These are phyloP conservation scores for Trichoderma sp. DNA, from an alignment of 2,329 filamentous ascomycete species.

Conservation along the genomic window DNA sequence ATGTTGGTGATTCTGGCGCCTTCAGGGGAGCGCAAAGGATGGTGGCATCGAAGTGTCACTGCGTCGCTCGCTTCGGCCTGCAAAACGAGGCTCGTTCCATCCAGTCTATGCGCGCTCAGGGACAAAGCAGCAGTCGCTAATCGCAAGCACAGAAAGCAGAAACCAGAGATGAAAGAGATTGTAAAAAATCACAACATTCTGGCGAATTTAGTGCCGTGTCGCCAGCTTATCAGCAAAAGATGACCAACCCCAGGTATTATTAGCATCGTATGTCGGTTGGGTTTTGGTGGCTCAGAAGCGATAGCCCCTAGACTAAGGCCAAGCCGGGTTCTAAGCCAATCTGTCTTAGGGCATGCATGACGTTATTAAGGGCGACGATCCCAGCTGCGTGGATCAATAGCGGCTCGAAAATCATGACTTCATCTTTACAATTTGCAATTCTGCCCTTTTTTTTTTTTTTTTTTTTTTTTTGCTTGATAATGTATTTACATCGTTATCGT, in stretches of 20 bases:
- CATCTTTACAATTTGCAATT: background rate
- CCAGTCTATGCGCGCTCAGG: background rate
- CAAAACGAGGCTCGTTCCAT: background rate
- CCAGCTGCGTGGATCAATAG: background rate
- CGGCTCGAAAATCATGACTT: background rate
- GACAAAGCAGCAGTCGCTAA: background rate
- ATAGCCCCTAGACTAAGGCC: background rate
- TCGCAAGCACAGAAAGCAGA: background rate
- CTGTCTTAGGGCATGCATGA: background rate
- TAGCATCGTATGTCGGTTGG: background rate
- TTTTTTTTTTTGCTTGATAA: background rate
- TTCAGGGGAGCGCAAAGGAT: background rate
- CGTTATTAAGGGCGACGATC: slow-evolving; percentile 4
- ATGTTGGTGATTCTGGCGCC: background rate
- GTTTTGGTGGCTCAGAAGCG: background rate
- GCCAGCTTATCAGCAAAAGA: background rate
- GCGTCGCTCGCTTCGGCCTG: background rate
- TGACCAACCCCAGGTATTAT: background rate
- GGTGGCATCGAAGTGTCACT: background rate
- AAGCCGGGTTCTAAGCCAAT: background rate
- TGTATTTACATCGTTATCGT: slow-evolving; percentile 8
- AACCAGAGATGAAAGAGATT: background rate
- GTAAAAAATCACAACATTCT: background rate
- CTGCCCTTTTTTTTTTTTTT: background rate
- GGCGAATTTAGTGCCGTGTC: background rate